These are phyloP conservation scores for Xylaria sp. DNA, from an alignment of 2,329 filamentous ascomycete genomes.

Conservation along the genomic window DNA sequence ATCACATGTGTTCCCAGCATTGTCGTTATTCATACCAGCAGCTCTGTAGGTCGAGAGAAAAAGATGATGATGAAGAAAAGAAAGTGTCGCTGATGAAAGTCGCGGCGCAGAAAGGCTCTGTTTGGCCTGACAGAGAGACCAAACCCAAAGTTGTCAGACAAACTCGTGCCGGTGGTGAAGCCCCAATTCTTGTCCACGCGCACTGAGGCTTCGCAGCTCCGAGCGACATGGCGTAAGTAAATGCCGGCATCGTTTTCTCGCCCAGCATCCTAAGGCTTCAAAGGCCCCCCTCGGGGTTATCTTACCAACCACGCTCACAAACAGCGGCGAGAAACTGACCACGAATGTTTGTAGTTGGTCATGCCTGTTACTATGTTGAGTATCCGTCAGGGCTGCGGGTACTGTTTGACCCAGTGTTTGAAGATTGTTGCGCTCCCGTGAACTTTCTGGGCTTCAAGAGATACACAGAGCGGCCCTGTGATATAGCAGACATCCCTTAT, in stretches of 20 bases:
- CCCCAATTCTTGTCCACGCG: slow-evolving; percentile 75
- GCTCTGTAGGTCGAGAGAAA: slow-evolving; percentile 36
- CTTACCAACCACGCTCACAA: background rate
- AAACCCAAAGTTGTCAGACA: slow-evolving; percentile 69
- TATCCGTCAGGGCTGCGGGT: slow-evolving; percentile 87
- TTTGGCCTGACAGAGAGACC: slow-evolving; percentile 59
- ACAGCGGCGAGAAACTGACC: background rate
- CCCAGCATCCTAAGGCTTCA: background rate
- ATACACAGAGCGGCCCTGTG: slow-evolving; percentile 81
- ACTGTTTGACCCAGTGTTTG: slow-evolving; percentile 93
- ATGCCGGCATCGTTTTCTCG: background rate
- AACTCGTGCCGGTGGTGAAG: slow-evolving; percentile 70
- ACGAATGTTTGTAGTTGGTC: slow-evolving; percentile 65
- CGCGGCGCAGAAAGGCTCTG: slow-evolving; percentile 40
- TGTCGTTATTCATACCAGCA: slow-evolving; percentile 24
- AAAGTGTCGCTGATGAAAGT: slow-evolving; percentile 13
- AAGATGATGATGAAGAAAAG: background rate
- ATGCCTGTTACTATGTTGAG: slow-evolving; percentile 93
- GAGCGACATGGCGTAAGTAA: slow-evolving; percentile 78
- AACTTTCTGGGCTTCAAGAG: slow-evolving; percentile 77
- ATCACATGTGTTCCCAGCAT: slow-evolving; percentile 51
- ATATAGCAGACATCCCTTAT: slow-evolving; percentile 79
- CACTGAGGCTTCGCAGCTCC: slow-evolving; percentile 66
- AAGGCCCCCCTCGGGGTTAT: background rate
- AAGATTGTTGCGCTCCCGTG: slow-evolving; percentile 84